Conservation (phyloP, 371 early-diverging fungal species). For the Nosema granulosis region DNA sequence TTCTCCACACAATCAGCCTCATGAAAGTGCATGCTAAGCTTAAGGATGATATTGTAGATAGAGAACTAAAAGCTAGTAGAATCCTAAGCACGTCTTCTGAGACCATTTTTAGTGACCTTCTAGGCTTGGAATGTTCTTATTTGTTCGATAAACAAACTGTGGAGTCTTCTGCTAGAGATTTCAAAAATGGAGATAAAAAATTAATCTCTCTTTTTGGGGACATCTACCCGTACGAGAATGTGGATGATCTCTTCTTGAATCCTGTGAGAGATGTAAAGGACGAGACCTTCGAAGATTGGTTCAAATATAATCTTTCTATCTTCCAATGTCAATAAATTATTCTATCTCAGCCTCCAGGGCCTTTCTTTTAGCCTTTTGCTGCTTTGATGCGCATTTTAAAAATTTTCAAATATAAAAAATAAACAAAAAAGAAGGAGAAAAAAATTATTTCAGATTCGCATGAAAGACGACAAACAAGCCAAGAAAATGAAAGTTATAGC, state of each 20-base stretch:
- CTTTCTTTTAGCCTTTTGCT: neutral
- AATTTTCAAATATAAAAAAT: constrained; percentile 12
- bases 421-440: constrained; percentile 9
- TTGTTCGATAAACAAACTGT: constrained; percentile 52
- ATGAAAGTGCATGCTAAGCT: constrained; percentile 12
- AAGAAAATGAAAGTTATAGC: neutral
- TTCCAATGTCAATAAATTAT: too few species aligned
- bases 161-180: too few species aligned
- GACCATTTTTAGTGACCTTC: constrained; percentile 23
- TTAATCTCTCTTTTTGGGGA: too few species aligned
- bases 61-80: constrained; percentile 33
- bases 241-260: too few species aligned
- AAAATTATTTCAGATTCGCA: neutral
- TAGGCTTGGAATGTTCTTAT: constrained; percentile 34
- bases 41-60: constrained; percentile 14
- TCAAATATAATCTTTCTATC: too few species aligned
- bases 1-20: constrained; percentile 39
- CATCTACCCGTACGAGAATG: too few species aligned
- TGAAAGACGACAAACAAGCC: constrained; percentile 3
- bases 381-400: neutral
- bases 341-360: too few species aligned
- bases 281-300: too few species aligned
- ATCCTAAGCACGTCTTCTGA: constrained; percentile 16
- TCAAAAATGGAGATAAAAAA: too few species aligned
- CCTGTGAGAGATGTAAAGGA: too few species aligned